These are phyloP conservation scores for Massariosphaeria phaeospora DNA, from an alignment of 495 filamentous ascomycete genomes.

Conservation along the genomic window DNA sequence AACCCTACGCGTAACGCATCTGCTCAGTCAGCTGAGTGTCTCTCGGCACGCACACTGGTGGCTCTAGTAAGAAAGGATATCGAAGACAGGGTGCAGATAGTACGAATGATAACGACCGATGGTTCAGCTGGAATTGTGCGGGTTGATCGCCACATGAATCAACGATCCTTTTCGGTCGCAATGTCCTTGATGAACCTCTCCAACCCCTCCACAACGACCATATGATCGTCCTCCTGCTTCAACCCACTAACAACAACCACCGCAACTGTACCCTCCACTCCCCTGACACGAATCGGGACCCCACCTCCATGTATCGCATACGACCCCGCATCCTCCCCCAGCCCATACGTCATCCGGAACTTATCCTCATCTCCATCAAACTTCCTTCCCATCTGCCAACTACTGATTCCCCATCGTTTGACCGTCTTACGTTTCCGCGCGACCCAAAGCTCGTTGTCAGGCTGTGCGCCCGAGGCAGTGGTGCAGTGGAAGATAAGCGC, in stretches of 20 bases:
- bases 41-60: too few relatives aligned
- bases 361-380: conserved; percentile 52
- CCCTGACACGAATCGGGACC: conserved; percentile 60
- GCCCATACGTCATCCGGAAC: conserved; percentile 54
- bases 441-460: conserved; percentile 47
- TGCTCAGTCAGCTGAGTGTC: too few relatives aligned
- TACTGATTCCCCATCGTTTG: conserved; percentile 58
- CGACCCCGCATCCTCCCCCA: conserved; percentile 47
- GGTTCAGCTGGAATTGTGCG: too few relatives aligned
- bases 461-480: conserved; percentile 49
- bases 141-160: too few relatives aligned
- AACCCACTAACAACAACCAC: conserved; percentile 71
- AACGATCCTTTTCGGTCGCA: too few relatives aligned
- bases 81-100: too few relatives aligned
- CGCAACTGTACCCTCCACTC: conserved; percentile 65
- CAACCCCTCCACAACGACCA: conserved; percentile 62
- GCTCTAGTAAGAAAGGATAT: too few relatives aligned
- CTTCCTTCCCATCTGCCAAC: conserved; percentile 62
- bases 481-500: conserved; percentile 59
- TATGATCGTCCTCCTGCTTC: conserved; percentile 74
- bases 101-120: too few relatives aligned
- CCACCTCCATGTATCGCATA: conserved; percentile 76
- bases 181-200: conserved; percentile 39
- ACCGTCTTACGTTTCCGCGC: conserved; percentile 63
- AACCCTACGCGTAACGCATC: too few relatives aligned